Evolutionary conservation across 108 stramenopile genomes (phyloP), one percentile per base, ranked within the genome.

Genomic region (Licmophora abbreviata): DNA sequence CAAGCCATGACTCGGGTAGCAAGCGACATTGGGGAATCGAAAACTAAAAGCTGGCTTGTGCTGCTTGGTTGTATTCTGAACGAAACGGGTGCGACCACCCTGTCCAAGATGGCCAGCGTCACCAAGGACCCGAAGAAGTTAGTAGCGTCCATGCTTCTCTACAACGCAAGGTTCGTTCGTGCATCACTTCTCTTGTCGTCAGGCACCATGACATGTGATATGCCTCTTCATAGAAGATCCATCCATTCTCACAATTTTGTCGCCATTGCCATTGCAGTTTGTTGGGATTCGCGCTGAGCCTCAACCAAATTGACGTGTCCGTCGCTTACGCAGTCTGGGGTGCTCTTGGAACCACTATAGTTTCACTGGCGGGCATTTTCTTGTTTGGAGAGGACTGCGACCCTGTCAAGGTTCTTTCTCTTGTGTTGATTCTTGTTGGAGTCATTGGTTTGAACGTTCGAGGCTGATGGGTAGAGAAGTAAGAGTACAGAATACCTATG

Each of bases 261-360:
- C 15, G 20, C 23, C 22, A n/a, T 21, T 41, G 21, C 28, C 42
- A 12, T 23, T 18, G 24, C 22, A 71, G 70, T 47, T 38, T 71
- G 21, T 38, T 27, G 10, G 61, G 61, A 1, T 71, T 76, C 25
- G 56, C 47, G n/a, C 7, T 67, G 22, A 18, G 54, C 11, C n/a
- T 76, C 35, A 36, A 53, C 26, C 12, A 57, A 12, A 63, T 76
- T 30, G 69, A 71, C 29, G 53, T 76, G 32, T 48, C 66, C 21
- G 51, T 76, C 18, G 75, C 67, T 11, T 76, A 76, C 48, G 75
- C 75, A 11, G 69, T 69, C 6, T 76, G 75, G 75, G 49, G 66
- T 27, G 69, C 75, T 9, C 17, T 63, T 3, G 75, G 75, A 11
- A 76, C 75, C 6, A 61, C 66, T 12, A 48, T 68, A 10, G 66